Percentiles rank a stretch among this genome's conserved stretches.
Evolutionary conservation across 2,329 filamentous ascomycete species (phyloP).

Genomic region (Colletotrichum sp.): DNA sequence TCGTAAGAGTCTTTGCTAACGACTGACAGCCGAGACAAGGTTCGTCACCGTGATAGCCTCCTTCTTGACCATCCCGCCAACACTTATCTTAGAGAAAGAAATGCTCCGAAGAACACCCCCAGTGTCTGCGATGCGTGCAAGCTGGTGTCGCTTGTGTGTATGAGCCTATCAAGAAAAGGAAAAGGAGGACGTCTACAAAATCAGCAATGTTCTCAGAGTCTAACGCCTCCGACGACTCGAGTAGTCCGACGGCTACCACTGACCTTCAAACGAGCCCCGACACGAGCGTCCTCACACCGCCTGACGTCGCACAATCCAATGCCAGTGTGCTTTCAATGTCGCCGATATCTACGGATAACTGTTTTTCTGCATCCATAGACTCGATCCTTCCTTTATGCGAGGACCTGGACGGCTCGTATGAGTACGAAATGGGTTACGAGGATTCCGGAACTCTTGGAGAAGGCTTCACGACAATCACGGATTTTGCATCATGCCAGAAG

Average conservation of each 20-base stretch:
- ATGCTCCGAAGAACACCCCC: conserved; percentile 21
- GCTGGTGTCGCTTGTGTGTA: conserved; percentile 17
- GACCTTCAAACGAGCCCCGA: conserved; percentile 9
- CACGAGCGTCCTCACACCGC: neutral
- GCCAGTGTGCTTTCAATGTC: neutral
- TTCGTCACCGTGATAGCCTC: neutral
- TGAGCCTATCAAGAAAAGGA: conserved; percentile 22
- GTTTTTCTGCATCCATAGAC: neutral
- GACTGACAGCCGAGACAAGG: conserved; percentile 16
- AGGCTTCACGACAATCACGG: neutral
- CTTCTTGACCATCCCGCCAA: neutral
- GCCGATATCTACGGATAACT: neutral
- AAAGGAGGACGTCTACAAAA: conserved; percentile 7
- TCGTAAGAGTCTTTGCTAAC: neutral
- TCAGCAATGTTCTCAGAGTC: neutral
- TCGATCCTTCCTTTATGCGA: neutral
- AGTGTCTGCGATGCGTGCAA: conserved; percentile 19
- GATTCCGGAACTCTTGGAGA: neutral
- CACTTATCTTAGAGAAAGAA: conserved; percentile 14
- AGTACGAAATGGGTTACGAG: neutral
- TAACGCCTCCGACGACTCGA: neutral
- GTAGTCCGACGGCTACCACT: neutral
- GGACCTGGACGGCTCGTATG: neutral
- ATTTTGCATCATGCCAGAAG: neutral
- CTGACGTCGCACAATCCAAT: neutral